Evolutionary conservation across 1,284 basidiomycete genomes (phyloP).

Genomic region (Sporisorium exsertum): DNA sequence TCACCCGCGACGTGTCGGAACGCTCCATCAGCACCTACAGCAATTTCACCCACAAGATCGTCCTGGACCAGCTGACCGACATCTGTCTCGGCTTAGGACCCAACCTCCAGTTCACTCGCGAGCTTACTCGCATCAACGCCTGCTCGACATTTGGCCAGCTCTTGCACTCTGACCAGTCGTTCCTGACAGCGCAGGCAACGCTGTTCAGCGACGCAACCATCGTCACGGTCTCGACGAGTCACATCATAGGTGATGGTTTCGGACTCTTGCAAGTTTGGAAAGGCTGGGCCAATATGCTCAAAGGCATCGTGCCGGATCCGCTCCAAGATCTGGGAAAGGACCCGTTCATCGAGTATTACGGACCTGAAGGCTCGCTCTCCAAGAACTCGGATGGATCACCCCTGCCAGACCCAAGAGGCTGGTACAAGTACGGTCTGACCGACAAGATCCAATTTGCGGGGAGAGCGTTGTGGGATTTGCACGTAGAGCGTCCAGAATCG

Average conservation of each 20-base stretch:
- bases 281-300: not conserved
- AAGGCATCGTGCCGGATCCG: not conserved
- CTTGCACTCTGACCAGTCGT: not conserved
- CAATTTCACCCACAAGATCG: not conserved
- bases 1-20: not conserved
- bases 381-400: not conserved
- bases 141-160: not conserved
- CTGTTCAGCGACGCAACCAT: not conserved
- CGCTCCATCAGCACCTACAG: conserved; percentile 1
- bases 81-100: not conserved
- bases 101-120: not conserved
- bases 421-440: not conserved
- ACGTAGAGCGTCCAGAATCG: not conserved
- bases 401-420: not conserved
- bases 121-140: not conserved
- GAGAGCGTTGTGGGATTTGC: not conserved
- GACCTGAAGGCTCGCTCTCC: not conserved
- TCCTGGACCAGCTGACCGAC: not conserved
- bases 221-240: not conserved
- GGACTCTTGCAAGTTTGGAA: not conserved
- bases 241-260: not conserved
- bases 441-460: not conserved
- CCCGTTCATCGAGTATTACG: not conserved
- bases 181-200: not conserved
- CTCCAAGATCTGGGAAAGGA: not conserved